phyloP scores from a whole-genome alignment of 2,329 filamentous ascomycete genomes.

The Bipolaris cookei region DNA sequence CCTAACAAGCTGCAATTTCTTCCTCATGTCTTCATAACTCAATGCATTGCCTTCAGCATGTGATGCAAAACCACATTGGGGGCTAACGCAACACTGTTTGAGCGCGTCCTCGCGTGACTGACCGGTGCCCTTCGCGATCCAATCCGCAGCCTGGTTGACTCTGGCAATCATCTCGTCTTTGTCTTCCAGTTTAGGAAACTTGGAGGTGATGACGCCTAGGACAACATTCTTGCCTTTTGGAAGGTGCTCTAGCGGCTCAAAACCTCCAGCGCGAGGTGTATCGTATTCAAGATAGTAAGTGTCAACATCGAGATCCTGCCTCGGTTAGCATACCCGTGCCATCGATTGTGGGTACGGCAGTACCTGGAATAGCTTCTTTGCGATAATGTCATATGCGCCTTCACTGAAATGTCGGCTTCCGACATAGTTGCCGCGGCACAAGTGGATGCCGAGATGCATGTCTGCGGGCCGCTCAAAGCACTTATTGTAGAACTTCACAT shows the following conservation, averaged over 20 bases:
- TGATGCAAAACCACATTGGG: slow-evolving; percentile 61
- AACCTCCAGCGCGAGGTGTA: slow-evolving; percentile 56
- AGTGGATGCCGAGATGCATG: slow-evolving; percentile 77
- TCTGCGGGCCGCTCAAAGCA: slow-evolving; percentile 68
- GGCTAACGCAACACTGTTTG: slow-evolving; percentile 61
- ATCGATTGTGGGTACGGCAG: neutral
- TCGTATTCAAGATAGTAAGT: slow-evolving; percentile 55
- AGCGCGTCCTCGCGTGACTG: slow-evolving; percentile 71
- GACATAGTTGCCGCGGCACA: slow-evolving; percentile 65
- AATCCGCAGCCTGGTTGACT: slow-evolving; percentile 63
- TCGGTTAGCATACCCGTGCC: slow-evolving; percentile 5
- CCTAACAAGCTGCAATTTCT: slow-evolving; percentile 73
- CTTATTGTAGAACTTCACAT: slow-evolving; percentile 79
- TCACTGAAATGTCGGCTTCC: slow-evolving; percentile 56
- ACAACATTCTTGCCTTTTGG: slow-evolving; percentile 57
- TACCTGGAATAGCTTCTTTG: slow-evolving; percentile 51
- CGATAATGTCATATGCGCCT: slow-evolving; percentile 56
- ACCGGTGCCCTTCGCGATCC: slow-evolving; percentile 71
- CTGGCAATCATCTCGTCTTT: slow-evolving; percentile 56
- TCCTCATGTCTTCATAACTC: slow-evolving; percentile 72
- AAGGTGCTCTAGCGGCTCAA: slow-evolving; percentile 54
- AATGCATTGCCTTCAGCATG: slow-evolving; percentile 76
- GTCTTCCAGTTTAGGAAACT: slow-evolving; percentile 55
- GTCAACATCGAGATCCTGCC: slow-evolving; percentile 48
- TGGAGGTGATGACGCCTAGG: slow-evolving; percentile 55